phyloP scores from a whole-genome alignment of 352 stramenopile genomes.

The Pythium rhizo-oryzae region DNA sequence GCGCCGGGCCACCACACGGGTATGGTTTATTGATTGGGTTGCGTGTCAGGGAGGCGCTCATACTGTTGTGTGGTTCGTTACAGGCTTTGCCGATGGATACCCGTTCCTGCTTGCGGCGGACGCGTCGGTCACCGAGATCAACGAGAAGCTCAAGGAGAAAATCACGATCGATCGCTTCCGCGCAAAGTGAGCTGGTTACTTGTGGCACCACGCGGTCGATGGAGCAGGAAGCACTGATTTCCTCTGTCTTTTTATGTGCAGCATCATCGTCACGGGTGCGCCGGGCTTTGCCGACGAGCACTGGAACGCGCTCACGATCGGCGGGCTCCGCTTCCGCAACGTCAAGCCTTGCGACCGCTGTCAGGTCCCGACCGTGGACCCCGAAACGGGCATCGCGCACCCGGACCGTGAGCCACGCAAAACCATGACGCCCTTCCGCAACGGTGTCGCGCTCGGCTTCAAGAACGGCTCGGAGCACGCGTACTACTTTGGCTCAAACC shows the following conservation, averaged over 20 bases:
- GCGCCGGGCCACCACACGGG: constrained; percentile 56
- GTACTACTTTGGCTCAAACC: constrained; percentile 82
- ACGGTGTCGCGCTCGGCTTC: constrained; percentile 66
- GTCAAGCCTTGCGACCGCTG: constrained; percentile 78
- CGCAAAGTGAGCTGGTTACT: too few relatives aligned
- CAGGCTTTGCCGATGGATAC: constrained; percentile 79
- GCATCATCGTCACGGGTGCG: constrained; percentile 71
- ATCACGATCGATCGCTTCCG: constrained; percentile 86
- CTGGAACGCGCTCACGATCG: constrained; percentile 71
- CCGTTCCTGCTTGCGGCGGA: constrained; percentile 70
- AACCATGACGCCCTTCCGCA: constrained; percentile 55
- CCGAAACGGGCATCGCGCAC: constrained; percentile 54
- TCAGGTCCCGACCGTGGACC: constrained; percentile 78
- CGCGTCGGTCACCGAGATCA: constrained; percentile 64
- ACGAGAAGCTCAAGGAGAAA: constrained; percentile 47
- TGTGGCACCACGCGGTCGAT: too few relatives aligned
- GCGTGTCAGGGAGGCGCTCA: too few relatives aligned
- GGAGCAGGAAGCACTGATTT: too few relatives aligned
- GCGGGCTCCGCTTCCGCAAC: constrained; percentile 61
- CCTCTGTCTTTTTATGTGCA: too few relatives aligned
- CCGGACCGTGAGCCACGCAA: constrained; percentile 50
- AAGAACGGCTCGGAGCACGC: constrained; percentile 47
- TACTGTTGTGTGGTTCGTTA: not conserved
- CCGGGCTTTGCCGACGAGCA: constrained; percentile 75
- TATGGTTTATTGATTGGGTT: constrained; percentile 18